Evolutionary conservation across 2,329 filamentous ascomycete species (phyloP).

Genomic region (Cucurbitaria berberidis): DNA sequence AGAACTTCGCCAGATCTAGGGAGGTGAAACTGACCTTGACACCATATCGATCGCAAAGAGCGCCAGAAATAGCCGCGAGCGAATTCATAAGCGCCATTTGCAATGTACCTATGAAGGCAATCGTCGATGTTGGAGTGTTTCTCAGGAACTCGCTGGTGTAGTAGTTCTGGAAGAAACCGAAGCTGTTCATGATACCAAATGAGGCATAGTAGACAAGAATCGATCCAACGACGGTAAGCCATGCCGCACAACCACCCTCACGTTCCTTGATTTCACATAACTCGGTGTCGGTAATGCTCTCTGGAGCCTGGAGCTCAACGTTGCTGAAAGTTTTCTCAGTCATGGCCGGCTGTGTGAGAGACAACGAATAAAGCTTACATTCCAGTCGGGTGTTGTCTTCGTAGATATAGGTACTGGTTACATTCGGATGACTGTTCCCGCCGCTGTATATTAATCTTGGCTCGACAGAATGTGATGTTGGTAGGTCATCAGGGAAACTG

Average conservation of each 20-base stretch:
- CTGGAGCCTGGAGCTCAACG: constrained; percentile 11
- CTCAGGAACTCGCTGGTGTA: constrained; percentile 48
- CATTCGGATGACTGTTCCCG: background rate
- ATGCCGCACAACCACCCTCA: constrained; percentile 31
- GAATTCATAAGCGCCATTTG: constrained; percentile 56
- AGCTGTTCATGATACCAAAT: constrained; percentile 51
- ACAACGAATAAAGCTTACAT: constrained; percentile 3
- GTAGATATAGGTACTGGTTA: constrained; percentile 9
- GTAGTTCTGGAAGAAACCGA: constrained; percentile 55
- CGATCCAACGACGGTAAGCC: constrained; percentile 47
- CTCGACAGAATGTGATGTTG: constrained; percentile 2
- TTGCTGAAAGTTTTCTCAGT: constrained; percentile 18
- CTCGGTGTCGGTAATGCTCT: constrained; percentile 29
- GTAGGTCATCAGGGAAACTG: constrained; percentile 2
- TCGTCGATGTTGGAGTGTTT: constrained; percentile 39
- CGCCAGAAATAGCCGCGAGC: constrained; percentile 66
- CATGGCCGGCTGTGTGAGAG: constrained; percentile 13
- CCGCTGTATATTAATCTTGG: background rate
- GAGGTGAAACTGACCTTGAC: constrained; percentile 52
- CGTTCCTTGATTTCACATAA: constrained; percentile 25
- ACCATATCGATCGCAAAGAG: constrained; percentile 67
- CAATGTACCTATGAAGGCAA: constrained; percentile 54
- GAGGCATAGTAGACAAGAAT: constrained; percentile 49
- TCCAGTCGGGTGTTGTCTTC: constrained; percentile 2
- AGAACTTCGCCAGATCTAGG: background rate